Evolutionary conservation across 306 rosid genomes (phyloP).

Genomic region (Clitoria ternatea): DNA sequence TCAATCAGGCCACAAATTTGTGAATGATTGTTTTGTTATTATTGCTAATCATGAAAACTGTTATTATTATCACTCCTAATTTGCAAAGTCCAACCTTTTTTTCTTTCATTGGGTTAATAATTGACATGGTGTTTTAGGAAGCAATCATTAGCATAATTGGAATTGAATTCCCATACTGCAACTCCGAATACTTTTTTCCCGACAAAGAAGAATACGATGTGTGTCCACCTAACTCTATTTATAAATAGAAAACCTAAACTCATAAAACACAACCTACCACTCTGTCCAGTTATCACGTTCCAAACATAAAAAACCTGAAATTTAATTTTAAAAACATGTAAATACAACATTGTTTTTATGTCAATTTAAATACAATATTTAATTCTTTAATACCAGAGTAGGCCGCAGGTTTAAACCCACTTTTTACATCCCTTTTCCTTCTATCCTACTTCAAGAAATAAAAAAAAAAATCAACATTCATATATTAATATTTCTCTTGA

Average conservation of each 20-base stretch:
- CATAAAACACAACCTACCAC: neutral
- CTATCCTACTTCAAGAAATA: too few species aligned
- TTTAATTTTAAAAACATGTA: too few species aligned
- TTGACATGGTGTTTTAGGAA: neutral
- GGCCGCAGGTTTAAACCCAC: too few species aligned
- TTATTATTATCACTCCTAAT: too few species aligned
- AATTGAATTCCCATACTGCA: neutral
- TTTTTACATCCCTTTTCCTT: too few species aligned
- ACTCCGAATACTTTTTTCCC: neutral
- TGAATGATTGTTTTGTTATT: neutral
- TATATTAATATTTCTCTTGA: too few species aligned
- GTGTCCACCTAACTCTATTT: neutral
- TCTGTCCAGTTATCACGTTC: neutral
- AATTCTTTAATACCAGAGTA: too few species aligned
- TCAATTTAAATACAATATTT: too few species aligned
- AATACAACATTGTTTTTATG: too few species aligned
- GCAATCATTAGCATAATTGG: conserved; percentile 1
- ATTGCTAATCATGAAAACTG: neutral
- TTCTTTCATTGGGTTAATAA: neutral
- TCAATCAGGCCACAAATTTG: neutral
- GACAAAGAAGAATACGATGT: neutral
- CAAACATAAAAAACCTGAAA: neutral
- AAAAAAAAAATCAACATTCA: too few species aligned
- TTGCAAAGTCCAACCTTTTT: neutral
- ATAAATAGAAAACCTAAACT: neutral